These are phyloP conservation scores for Bryopsis sp. DNA, from an alignment of 139 green algal genomes.

Conservation along the genomic window DNA sequence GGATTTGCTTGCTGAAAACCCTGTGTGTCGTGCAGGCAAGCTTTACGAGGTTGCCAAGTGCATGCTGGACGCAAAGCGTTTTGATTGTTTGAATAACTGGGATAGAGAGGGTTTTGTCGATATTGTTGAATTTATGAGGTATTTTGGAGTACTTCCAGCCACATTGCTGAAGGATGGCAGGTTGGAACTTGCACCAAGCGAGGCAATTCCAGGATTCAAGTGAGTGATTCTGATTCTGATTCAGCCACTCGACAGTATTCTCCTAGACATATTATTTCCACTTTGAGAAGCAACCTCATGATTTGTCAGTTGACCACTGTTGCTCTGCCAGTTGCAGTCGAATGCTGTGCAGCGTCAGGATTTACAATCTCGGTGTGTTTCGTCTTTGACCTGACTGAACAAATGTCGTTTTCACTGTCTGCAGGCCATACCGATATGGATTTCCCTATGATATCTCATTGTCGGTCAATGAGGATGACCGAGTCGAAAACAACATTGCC, in stretches of 20 bases:
- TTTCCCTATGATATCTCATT: conserved; percentile 10
- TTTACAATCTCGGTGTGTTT: too few relatives aligned
- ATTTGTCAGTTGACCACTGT: too few relatives aligned
- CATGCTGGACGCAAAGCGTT: conserved; percentile 5
- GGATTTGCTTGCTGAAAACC: too few relatives aligned
- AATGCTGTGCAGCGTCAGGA: too few relatives aligned
- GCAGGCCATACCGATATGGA: conserved; percentile 17
- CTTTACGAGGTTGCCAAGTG: not conserved
- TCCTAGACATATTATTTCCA: too few relatives aligned
- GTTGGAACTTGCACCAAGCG: not conserved
- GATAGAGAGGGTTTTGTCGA: not conserved
- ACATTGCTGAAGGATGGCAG: conserved; percentile 10
- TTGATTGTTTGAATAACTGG: not conserved
- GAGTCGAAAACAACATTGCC: conserved; percentile 1
- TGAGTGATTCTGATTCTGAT: not conserved
- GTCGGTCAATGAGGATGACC: not conserved
- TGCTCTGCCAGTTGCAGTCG: too few relatives aligned
- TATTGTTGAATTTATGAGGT: conserved; percentile 18
- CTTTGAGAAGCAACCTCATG: too few relatives aligned
- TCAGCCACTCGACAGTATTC: too few relatives aligned
- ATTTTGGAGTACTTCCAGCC: not conserved
- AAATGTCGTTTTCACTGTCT: conserved; percentile 7
- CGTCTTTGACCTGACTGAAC: too few relatives aligned
- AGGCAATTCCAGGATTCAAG: conserved; percentile 17
- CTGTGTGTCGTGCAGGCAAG: not conserved